Percentiles rank a stretch among this genome's conserved stretches.
phyloP scores from a whole-genome alignment of 2,329 filamentous ascomycete species.

The Diaporthe australafricana region DNA sequence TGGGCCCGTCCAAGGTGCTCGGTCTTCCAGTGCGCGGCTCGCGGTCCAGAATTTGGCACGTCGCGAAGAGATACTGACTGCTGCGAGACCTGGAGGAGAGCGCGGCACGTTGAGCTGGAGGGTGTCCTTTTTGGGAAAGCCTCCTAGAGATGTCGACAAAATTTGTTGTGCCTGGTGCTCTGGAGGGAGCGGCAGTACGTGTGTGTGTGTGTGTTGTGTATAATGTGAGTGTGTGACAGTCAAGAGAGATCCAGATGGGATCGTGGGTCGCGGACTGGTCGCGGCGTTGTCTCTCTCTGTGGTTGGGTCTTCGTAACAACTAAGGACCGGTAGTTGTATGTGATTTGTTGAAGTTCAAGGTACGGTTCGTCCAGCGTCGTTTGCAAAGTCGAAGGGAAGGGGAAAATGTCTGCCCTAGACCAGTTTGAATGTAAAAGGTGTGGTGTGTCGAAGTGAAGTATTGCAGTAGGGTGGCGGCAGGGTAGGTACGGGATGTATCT shows the following conservation, averaged over 20 bases:
- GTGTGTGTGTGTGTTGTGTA: background rate
- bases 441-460: constrained; percentile 33
- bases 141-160: background rate
- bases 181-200: background rate
- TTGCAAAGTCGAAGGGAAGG: constrained; percentile 24
- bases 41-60: constrained; percentile 2
- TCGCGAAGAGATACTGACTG: background rate
- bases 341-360: constrained; percentile 22
- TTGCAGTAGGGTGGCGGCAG: constrained; percentile 13
- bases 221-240: background rate
- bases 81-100: background rate
- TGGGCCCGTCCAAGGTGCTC: background rate
- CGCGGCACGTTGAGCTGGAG: background rate
- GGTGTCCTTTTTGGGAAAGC: background rate
- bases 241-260: constrained; percentile 1
- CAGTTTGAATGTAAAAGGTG: constrained; percentile 23
- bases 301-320: constrained; percentile 25
- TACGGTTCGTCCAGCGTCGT: constrained; percentile 37
- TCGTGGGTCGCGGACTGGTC: constrained; percentile 25
- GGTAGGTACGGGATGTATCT: constrained; percentile 28
- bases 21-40: background rate
- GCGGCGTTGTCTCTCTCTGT: constrained; percentile 2
- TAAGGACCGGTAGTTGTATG: constrained; percentile 26
- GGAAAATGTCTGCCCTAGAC: constrained; percentile 27
- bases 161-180: background rate